Conservation (phyloP, 306 rosid genomes). For the Carpinus viminea region DNA sequence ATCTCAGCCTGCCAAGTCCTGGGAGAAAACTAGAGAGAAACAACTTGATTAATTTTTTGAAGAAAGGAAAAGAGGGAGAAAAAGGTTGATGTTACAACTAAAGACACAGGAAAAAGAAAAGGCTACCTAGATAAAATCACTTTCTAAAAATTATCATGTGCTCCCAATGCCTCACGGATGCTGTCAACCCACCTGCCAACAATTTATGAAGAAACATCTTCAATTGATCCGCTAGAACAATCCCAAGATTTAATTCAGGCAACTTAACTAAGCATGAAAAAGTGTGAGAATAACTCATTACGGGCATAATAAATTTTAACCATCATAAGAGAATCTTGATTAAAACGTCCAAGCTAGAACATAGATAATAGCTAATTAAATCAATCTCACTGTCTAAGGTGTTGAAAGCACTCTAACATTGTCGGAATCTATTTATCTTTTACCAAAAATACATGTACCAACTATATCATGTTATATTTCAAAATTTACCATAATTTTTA, state of each 20-base stretch:
- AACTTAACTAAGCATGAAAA: background rate
- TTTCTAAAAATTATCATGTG: constrained; percentile 34
- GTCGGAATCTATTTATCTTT: too few species aligned
- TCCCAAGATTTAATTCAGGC: background rate
- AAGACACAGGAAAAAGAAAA: constrained; percentile 14
- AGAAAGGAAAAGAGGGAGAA: constrained; percentile 11
- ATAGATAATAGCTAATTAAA: too few species aligned
- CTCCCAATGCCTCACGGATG: constrained; percentile 73
- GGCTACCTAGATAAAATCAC: constrained; percentile 39
- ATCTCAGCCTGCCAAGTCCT: constrained; percentile 1
- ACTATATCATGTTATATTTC: background rate
- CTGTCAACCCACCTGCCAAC: constrained; percentile 86
- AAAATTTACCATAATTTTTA: background rate
- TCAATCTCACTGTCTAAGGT: too few species aligned
- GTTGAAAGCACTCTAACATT: too few species aligned
- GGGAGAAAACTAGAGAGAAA: constrained; percentile 13
- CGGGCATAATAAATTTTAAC: too few species aligned
- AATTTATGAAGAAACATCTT: background rate
- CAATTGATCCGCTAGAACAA: background rate
- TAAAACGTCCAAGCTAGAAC: too few species aligned
- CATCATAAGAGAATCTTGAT: too few species aligned
- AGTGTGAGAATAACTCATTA: too few species aligned
- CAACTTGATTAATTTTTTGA: background rate
- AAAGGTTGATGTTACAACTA: constrained; percentile 18
- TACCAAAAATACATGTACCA: background rate